phyloP scores from a whole-genome alignment of 2,329 filamentous ascomycete species.

The Colletotrichum graminicola region DNA sequence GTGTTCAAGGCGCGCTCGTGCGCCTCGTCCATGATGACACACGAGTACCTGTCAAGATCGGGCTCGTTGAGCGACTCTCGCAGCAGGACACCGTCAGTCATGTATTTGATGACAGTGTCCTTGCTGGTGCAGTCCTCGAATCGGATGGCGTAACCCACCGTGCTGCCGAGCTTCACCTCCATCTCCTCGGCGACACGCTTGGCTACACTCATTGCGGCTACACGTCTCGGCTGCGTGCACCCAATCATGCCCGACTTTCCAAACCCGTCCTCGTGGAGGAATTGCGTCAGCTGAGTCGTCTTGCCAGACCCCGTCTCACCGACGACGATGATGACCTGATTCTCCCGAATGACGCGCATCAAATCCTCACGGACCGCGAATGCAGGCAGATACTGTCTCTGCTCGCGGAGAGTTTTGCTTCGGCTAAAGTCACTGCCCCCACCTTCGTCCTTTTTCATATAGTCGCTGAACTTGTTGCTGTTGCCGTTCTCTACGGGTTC shows the following conservation, averaged over 20 bases:
- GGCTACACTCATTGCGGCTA: constrained; percentile 98
- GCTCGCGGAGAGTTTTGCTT: constrained; percentile 89
- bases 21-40: constrained; percentile 99
- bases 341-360: constrained; percentile 91
- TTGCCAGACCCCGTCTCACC: constrained; percentile 98
- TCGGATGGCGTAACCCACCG: constrained; percentile 96
- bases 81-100: constrained; percentile 96
- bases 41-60: constrained; percentile 95
- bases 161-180: constrained; percentile 88
- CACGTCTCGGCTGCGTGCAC: constrained; percentile 95
- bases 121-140: constrained; percentile 99
- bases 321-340: constrained; percentile 96
- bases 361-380: constrained; percentile 97
- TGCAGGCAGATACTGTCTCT: constrained; percentile 92
- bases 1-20: constrained; percentile 97
- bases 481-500: constrained; percentile 43
- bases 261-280: constrained; percentile 95
- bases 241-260: constrained; percentile 89
- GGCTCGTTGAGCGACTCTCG: constrained; percentile 93
- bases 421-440: constrained; percentile 92
- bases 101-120: constrained; percentile 97
- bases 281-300: constrained; percentile 97
- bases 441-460: constrained; percentile 86
- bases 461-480: constrained; percentile 84
- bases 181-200: constrained; percentile 99